Percentiles rank a stretch among this genome's conserved stretches.
Evolutionary conservation across 106 monocot genomes (phyloP).

Genomic region (Alisma plantagoaquatica): DNA sequence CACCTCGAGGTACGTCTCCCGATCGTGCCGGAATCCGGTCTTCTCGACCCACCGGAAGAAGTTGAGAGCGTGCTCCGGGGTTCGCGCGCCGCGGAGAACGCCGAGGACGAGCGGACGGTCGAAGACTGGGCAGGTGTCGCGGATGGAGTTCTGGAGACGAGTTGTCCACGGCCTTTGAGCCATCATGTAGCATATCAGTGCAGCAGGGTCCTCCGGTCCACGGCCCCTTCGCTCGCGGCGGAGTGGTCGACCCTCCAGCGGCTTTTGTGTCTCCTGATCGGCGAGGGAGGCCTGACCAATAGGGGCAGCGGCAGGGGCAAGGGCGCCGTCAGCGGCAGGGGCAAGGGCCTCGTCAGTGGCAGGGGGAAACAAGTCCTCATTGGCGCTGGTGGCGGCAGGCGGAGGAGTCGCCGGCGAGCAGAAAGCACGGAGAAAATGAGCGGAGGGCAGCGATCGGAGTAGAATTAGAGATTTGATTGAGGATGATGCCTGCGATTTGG

Average conservation of each 20-base stretch:
- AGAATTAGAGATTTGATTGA: too few relatives aligned
- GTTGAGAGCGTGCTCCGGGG: slow-evolving; percentile 48
- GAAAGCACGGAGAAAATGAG: too few relatives aligned
- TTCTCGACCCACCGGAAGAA: slow-evolving; percentile 97
- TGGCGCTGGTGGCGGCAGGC: too few relatives aligned
- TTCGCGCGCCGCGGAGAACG: slow-evolving; percentile 37
- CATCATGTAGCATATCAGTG: slow-evolving; percentile 70
- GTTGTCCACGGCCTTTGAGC: slow-evolving; percentile 80
- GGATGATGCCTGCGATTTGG: too few relatives aligned
- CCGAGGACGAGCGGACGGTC: slow-evolving; percentile 43
- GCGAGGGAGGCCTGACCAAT: not conserved
- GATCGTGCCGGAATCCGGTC: slow-evolving; percentile 74
- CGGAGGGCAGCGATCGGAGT: too few relatives aligned
- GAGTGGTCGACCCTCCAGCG: not conserved
- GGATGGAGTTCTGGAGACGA: slow-evolving; percentile 94
- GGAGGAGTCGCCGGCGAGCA: too few relatives aligned
- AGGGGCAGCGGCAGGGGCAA: not conserved
- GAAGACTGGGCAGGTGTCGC: slow-evolving; percentile 44
- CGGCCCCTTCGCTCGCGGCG: not conserved
- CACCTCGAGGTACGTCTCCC: slow-evolving; percentile 40
- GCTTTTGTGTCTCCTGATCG: not conserved
- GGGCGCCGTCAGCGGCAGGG: not conserved
- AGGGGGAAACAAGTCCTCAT: too few relatives aligned
- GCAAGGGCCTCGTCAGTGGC: not conserved
- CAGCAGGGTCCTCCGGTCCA: slow-evolving; percentile 22